These are phyloP conservation scores for Papilionanthe hybrid DNA, from an alignment of 116 monocot species.

Conservation along the genomic window DNA sequence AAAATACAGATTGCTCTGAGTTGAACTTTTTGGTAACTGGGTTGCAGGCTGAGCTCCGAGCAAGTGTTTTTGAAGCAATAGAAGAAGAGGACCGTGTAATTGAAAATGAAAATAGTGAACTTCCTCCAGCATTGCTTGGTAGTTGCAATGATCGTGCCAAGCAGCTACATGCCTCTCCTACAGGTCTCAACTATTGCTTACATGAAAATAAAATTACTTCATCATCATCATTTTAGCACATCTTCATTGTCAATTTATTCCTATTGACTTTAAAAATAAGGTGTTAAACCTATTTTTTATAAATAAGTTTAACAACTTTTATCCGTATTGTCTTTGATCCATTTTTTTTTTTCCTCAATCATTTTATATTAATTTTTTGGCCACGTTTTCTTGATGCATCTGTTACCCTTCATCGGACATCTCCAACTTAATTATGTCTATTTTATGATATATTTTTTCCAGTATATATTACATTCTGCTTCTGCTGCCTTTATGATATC, in stretches of 20 bases:
- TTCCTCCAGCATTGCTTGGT: slow-evolving; percentile 81
- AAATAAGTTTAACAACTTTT: neutral
- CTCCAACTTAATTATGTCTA: neutral
- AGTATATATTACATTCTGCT: neutral
- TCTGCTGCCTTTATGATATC: neutral
- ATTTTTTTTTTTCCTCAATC: neutral
- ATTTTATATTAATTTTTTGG: neutral
- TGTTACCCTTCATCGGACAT: neutral
- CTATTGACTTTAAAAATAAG: neutral
- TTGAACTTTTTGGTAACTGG: neutral
- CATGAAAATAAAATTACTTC: neutral
- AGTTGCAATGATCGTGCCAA: slow-evolving; percentile 97
- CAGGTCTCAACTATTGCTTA: slow-evolving; percentile 44
- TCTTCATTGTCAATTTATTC: neutral
- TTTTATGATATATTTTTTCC: neutral
- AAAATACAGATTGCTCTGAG: neutral
- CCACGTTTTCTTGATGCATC: neutral
- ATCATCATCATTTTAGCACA: neutral
- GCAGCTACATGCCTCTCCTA: slow-evolving; percentile 89
- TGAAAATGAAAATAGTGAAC: slow-evolving; percentile 64
- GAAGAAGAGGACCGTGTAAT: slow-evolving; percentile 82
- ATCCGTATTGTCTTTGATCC: neutral
- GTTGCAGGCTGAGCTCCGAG: slow-evolving; percentile 81
- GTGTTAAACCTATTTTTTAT: neutral
- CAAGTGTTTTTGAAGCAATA: slow-evolving; percentile 96